Conservation (phyloP, 768 basidiomycete species). For the Cystofilobasidium capitatum region DNA sequence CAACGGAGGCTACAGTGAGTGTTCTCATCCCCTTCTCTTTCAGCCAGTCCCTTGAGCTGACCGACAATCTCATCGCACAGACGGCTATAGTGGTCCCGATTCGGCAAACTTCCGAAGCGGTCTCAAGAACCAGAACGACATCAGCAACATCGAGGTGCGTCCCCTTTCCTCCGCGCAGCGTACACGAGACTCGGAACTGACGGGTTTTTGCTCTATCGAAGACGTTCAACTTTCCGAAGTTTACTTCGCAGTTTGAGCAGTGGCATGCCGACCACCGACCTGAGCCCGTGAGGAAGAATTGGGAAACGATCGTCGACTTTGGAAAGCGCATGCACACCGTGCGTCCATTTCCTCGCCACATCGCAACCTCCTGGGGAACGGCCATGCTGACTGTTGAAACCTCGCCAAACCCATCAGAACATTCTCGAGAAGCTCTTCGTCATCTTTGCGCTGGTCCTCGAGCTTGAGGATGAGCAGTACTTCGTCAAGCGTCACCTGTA, state of each 20-base stretch:
- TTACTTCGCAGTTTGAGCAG: constrained; percentile 34
- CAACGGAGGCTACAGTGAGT: constrained; percentile 31
- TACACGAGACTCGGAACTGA: no score
- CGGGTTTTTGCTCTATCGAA: no score
- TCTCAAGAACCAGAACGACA: background rate
- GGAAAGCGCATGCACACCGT: constrained; percentile 11
- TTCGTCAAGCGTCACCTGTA: constrained; percentile 47
- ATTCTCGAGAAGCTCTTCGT: constrained; percentile 47
- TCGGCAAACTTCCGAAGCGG: background rate
- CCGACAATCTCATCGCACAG: constrained; percentile 48
- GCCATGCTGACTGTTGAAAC: no score
- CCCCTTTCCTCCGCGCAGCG: no score
- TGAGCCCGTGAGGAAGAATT: background rate
- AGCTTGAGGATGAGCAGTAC: constrained; percentile 45
- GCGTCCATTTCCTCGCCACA: no score
- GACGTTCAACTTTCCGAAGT: constrained; percentile 34
- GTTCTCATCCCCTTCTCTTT: background rate
- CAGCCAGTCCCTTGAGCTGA: constrained; percentile 29
- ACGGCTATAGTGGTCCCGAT: constrained; percentile 4
- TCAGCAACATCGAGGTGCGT: background rate
- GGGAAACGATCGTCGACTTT: background rate
- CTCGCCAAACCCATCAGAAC: no score
- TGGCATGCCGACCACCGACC: constrained; percentile 6
- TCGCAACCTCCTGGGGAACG: no score
- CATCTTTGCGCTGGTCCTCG: constrained; percentile 48